Conservation (phyloP, 164 flowering plant species). For the Macadamia tetraphylla region DNA sequence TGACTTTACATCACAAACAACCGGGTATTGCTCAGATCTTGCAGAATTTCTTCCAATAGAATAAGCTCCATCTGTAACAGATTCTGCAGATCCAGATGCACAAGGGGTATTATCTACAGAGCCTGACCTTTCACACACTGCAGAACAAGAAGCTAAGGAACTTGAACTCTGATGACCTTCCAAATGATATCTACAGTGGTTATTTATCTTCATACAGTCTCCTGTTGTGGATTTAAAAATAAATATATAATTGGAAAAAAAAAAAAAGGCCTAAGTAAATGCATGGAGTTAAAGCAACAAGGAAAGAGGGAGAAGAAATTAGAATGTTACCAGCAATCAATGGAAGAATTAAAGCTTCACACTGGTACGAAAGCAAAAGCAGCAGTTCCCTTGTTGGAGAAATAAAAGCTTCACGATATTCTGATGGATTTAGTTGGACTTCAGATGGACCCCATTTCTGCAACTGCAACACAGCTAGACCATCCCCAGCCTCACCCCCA, state of each 20-base stretch:
- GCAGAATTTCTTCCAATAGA: conserved; percentile 21
- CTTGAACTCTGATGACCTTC: conserved; percentile 15
- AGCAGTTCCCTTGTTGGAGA: conserved; percentile 82
- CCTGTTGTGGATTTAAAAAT: conserved; percentile 22
- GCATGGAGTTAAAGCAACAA: neutral
- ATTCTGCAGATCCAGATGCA: conserved; percentile 32
- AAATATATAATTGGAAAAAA: conserved; percentile 2
- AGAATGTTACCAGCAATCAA: conserved; percentile 41
- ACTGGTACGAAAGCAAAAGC: conserved; percentile 58
- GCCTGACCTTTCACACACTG: conserved; percentile 26
- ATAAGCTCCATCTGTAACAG: conserved; percentile 18
- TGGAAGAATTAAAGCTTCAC: conserved; percentile 73
- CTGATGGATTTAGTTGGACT: conserved; percentile 44
- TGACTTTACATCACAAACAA: conserved; percentile 69
- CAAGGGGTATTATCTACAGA: conserved; percentile 26
- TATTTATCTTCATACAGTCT: conserved; percentile 12
- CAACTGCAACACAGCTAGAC: conserved; percentile 65
- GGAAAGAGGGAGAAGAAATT: neutral
- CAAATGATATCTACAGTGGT: conserved; percentile 12
- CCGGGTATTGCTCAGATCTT: conserved; percentile 26
- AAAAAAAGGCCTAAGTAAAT: neutral
- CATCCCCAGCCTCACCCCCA: conserved; percentile 25
- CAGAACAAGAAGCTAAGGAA: conserved; percentile 11
- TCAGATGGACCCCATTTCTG: conserved; percentile 62
- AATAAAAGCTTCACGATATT: conserved; percentile 69